A percentile compares a stretch with the other conserved stretches of the same genome.
Conservation (phyloP, 805 yeast genomes). For the Metschnikowia continentalis region DNA sequence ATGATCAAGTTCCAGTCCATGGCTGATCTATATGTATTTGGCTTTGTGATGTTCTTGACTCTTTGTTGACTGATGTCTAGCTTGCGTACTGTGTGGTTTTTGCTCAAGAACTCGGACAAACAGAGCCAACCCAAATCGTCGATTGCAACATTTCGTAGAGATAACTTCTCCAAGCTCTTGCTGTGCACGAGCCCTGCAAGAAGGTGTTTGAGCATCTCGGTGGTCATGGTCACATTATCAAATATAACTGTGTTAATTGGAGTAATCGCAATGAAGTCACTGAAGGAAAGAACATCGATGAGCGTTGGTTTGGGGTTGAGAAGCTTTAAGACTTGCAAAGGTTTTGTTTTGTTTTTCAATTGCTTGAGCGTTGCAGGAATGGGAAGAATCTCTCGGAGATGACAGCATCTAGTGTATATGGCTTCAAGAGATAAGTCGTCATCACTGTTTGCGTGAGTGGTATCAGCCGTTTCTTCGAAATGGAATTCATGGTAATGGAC, state of each 20-base stretch:
- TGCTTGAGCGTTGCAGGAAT: conserved; percentile 52
- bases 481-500: conserved; percentile 56
- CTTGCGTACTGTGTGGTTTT: conserved; percentile 42
- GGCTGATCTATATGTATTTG: conserved; percentile 35
- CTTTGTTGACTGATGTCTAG: conserved; percentile 56
- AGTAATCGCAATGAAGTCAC: conserved; percentile 54
- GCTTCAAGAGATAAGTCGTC: conserved; percentile 41
- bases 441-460: background rate
- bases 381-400: conserved; percentile 45
- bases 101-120: conserved; percentile 45
- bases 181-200: conserved; percentile 44
- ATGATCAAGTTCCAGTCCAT: conserved; percentile 54
- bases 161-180: conserved; percentile 45
- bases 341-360: conserved; percentile 46
- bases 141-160: conserved; percentile 53
- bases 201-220: conserved; percentile 50
- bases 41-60: conserved; percentile 43
- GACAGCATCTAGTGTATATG: conserved; percentile 48
- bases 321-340: conserved; percentile 51
- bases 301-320: conserved; percentile 57
- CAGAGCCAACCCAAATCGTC: conserved; percentile 49
- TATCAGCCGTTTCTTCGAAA: conserved; percentile 26
- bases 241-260: conserved; percentile 53
- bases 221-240: conserved; percentile 53
- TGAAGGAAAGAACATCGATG: conserved; percentile 53